Evolutionary conservation across 805 yeast genomes (phyloP).

Genomic region (Ascoidea rubescens): DNA sequence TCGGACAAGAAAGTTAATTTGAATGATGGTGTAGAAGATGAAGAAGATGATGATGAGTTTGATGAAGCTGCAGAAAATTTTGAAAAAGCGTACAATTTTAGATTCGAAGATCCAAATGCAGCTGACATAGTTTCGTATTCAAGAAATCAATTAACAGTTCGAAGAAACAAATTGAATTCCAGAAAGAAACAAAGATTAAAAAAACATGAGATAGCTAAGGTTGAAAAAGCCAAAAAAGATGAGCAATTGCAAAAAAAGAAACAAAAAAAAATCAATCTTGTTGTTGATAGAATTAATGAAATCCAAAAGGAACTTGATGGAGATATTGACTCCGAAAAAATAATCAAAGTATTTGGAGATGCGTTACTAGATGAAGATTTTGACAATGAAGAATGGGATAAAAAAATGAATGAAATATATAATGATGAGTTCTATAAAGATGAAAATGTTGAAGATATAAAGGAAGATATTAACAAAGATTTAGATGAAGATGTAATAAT

Average conservation of each 20-base stretch:
- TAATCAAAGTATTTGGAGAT: slow-evolving; percentile 56
- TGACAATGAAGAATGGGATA: slow-evolving; percentile 86
- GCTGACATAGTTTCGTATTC: slow-evolving; percentile 91
- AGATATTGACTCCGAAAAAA: slow-evolving; percentile 42
- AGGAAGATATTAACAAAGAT: slow-evolving; percentile 39
- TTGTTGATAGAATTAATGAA: slow-evolving; percentile 54
- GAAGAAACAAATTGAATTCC: slow-evolving; percentile 61
- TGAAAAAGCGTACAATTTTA: slow-evolving; percentile 86
- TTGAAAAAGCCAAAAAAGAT: slow-evolving; percentile 40
- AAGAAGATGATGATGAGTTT: slow-evolving; percentile 69
- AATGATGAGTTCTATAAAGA: slow-evolving; percentile 71
- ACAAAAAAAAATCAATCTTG: slow-evolving; percentile 60
- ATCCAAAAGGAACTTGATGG: slow-evolving; percentile 59
- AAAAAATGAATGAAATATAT: slow-evolving; percentile 69
- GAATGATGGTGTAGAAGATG: slow-evolving; percentile 27
- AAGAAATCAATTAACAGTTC: slow-evolving; percentile 81
- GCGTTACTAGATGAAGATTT: slow-evolving; percentile 77
- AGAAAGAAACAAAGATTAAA: slow-evolving; percentile 76
- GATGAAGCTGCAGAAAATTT: slow-evolving; percentile 86
- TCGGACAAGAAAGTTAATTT: slow-evolving; percentile 42
- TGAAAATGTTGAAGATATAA: slow-evolving; percentile 28
- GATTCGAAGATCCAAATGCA: slow-evolving; percentile 85
- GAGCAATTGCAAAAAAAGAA: slow-evolving; percentile 57
- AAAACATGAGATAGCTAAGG: slow-evolving; percentile 37
- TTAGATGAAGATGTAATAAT: slow-evolving; percentile 15